phyloP scores from a whole-genome alignment of 2,329 filamentous ascomycete genomes.

The Colletotrichum truncatum region DNA sequence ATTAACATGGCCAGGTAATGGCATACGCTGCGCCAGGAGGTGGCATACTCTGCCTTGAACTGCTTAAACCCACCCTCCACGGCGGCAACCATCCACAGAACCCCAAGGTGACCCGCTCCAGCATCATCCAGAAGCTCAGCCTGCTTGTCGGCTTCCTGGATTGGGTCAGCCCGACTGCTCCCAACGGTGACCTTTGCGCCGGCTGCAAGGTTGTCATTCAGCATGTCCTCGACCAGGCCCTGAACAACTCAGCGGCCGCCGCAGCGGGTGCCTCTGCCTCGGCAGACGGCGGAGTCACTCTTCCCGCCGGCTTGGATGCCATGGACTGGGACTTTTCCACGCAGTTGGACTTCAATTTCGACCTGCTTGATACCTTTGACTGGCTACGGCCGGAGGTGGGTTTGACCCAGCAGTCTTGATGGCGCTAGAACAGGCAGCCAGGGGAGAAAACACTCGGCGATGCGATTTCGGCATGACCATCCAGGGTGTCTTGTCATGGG shows the following conservation, averaged over 20 bases:
- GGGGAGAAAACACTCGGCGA: no score
- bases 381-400: slow-evolving; percentile 46
- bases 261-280: slow-evolving; percentile 12
- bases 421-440: no score
- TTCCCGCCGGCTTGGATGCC: slow-evolving; percentile 26
- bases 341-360: slow-evolving; percentile 53
- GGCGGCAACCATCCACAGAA: slow-evolving; percentile 42
- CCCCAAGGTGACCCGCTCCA: slow-evolving; percentile 51
- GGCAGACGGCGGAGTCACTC: slow-evolving; percentile 19
- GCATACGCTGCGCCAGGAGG: slow-evolving; percentile 58
- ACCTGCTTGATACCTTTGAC: slow-evolving; percentile 58
- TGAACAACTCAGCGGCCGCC: slow-evolving; percentile 46
- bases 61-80: slow-evolving; percentile 48
- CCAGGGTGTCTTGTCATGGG: no score
- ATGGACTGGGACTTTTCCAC: slow-evolving; percentile 45
- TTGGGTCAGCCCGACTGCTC: slow-evolving; percentile 57
- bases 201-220: slow-evolving; percentile 58
- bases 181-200: slow-evolving; percentile 57
- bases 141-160: slow-evolving; percentile 60
- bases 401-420: slow-evolving; percentile 15
- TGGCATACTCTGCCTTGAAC: slow-evolving; percentile 60
- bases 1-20: slow-evolving; percentile 48
- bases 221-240: slow-evolving; percentile 57
- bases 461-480: no score
- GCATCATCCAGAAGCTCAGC: slow-evolving; percentile 61